Evolutionary conservation across 768 basidiomycete species (phyloP), one percentile per base, ranked within the genome.

Genomic region (Lactarius pseudohatsudake): DNA sequence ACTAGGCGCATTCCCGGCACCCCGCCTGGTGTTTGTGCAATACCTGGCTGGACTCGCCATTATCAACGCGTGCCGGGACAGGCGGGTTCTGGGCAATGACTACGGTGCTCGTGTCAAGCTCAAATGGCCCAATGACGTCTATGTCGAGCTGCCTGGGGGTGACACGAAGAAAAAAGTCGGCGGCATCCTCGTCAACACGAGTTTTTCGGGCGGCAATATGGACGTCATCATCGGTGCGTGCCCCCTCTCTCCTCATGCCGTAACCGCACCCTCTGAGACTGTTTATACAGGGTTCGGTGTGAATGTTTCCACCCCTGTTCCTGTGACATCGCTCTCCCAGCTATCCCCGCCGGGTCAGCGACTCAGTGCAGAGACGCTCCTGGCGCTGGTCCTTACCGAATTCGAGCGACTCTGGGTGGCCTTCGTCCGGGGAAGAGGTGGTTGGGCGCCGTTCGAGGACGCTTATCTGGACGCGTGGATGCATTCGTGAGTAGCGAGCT

Each of bases 91-190:
- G 0, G 85, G 67, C 7, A 64, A 55, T 28, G 75, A 64, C 40
- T 80, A 78, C 59, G 87, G 85, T 15, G 77, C 85, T 2, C 80
- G 80, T 16, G 84, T 97, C 13, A 81, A 87, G 47, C 79, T 98
- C 30, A 98, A 98, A 76, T 98, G 97, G 97, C 97, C 96, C 22
- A 98, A 98, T 72, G 97, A 98, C 72, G 79, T 99, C 4, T 98
- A 98, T 72, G 90, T 87, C 2, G 81, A 86, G 47, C 79, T 81
- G 47, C 43, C 56, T 30, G 85, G 79, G 40, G 77, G 75, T 4
- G 79, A 85, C 50, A 53, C 22, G 70, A 76, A 77, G 64, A 88
- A 84, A 76, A 98, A 99, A 76, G 79, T 98, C 41, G 96, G 96
- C 0, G 96, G 97, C 0, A 88, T 98, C 20, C 78, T 98, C 28